Evolutionary conservation across 2,329 filamentous ascomycete species (phyloP), one percentile per base, ranked within the genome.

Genomic region (Calonectria crousiana): DNA sequence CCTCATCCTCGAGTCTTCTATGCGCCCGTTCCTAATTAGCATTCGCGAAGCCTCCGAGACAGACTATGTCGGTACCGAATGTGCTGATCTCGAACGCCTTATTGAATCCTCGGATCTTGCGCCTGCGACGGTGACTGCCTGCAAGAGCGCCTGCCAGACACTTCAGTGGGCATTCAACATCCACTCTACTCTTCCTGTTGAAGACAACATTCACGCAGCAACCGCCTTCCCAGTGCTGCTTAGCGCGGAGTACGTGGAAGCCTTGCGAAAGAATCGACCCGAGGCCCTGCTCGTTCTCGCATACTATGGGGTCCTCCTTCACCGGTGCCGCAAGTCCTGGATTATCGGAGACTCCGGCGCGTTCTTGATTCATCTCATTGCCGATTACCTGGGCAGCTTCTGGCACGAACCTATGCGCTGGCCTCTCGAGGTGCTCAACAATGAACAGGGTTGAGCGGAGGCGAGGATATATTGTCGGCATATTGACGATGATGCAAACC

Each of bases 301-400:
- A 8, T 85, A 90, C 76, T 89, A 89, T 72, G 88, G 87, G 14
- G 84, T 89, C 5, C 76, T 90, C 52, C 80, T 90, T n/a, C 86
- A 89, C 73, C 82, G 82, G 18, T 85, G 83, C 51, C 81, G 84
- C 11, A 73, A 78, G 6, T 79, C 82, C 44, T 89, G 87, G 87
- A 80, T 86, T 32, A 82, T 87, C 75, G 84, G 81, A 6, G 79
- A 80, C 65, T 81, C 81, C 3, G 84, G 84, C 1, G 78, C 80
- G 0, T 79, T 78, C 53, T 58, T 86, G 47, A 78, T 85, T 36
- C 77, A 78, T 2, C 80, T 83, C 2, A 80, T 85, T 18, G 78
- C 83, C 8, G 77, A 79, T 20, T 79, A 84, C 60, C 73, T 85
- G 2, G 84, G 84, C 3, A 75, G 67, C 23, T 82, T 82, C 23